Percentiles rank a stretch among this genome's conserved stretches.
Conservation (phyloP, 805 yeast genomes). For the Scheffersomyces coipomensis region DNA sequence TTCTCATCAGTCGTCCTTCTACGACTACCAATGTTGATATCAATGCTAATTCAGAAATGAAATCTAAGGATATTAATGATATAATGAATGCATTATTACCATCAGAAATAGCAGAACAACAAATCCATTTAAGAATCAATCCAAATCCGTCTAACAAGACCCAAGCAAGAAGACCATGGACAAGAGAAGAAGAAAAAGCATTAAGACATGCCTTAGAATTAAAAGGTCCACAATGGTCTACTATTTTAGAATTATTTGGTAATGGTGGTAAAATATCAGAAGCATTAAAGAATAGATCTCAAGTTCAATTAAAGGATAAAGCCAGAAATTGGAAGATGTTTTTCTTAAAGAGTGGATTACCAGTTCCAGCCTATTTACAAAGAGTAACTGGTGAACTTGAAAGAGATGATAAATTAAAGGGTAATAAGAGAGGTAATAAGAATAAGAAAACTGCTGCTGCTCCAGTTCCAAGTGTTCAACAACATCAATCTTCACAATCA, state of each 20-base stretch:
- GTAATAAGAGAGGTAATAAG: conserved; percentile 25
- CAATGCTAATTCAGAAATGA: conserved; percentile 4
- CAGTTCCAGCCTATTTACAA: conserved; percentile 75
- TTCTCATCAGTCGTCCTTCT: not conserved
- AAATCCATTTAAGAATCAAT: conserved; percentile 37
- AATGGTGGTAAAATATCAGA: conserved; percentile 89
- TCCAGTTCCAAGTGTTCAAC: conserved; percentile 27
- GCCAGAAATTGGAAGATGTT: conserved; percentile 95
- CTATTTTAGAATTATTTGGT: conserved; percentile 85
- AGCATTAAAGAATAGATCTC: conserved; percentile 80
- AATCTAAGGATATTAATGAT: conserved; percentile 21
- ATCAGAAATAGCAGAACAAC: conserved; percentile 43
- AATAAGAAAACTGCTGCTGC: conserved; percentile 40
- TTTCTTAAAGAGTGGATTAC: conserved; percentile 69
- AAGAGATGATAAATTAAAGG: conserved; percentile 44
- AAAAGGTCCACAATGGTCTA: conserved; percentile 93
- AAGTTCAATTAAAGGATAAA: conserved; percentile 92
- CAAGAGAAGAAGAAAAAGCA: conserved; percentile 84
- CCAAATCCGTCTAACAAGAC: conserved; percentile 26
- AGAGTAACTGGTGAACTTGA: conserved; percentile 88
- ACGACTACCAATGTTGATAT: not conserved
- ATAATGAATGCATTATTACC: conserved; percentile 36
- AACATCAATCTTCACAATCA: conserved; percentile 2
- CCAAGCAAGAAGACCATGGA: conserved; percentile 69
- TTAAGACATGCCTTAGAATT: conserved; percentile 74